Evolutionary conservation across 441 rosid genomes (phyloP).

Genomic region (California macrophylla): DNA sequence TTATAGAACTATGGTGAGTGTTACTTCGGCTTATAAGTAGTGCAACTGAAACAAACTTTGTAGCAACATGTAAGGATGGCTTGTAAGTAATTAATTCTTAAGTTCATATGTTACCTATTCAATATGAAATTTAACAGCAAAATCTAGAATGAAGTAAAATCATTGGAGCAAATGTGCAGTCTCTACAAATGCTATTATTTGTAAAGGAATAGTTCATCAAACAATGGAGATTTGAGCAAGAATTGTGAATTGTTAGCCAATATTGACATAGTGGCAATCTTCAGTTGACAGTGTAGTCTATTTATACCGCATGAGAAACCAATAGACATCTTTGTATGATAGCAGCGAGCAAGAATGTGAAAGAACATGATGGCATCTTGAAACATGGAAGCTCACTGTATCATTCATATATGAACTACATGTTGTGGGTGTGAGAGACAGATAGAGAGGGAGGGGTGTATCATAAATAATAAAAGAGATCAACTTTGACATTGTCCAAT

Average conservation of each 20-base stretch:
- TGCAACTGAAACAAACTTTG: neutral
- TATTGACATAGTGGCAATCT: neutral
- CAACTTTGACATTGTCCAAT: neutral
- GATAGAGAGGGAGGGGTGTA: neutral
- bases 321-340: neutral
- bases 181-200: neutral
- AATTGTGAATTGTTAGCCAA: neutral
- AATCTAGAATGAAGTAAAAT: neutral
- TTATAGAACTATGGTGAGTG: neutral
- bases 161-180: neutral
- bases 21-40: neutral
- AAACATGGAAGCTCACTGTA: neutral
- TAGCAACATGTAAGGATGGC: neutral
- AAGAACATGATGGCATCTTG: neutral
- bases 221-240: neutral
- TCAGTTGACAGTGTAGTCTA: neutral
- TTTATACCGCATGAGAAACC: neutral
- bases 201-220: too few species aligned
- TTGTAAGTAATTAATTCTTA: neutral
- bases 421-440: neutral
- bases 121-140: too few species aligned
- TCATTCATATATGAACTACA: neutral
- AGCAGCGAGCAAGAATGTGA: neutral
- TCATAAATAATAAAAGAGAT: neutral
- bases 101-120: too few species aligned